Base-by-base conservation (phyloP, 2,329 filamentous ascomycete species). In the Colletotrichum liaoningense region DNA sequence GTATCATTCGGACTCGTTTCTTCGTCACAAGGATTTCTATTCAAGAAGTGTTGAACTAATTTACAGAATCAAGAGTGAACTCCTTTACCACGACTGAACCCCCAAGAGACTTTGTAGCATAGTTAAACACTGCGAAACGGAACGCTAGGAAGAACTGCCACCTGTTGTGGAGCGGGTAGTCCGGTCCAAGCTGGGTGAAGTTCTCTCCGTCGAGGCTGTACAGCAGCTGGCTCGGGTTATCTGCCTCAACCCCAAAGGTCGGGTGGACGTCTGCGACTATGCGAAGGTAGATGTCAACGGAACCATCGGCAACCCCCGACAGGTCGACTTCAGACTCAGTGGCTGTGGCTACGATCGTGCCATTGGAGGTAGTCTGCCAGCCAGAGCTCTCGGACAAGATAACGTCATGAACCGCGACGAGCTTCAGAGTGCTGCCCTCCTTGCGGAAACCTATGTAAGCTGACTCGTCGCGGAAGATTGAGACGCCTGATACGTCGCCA, bases 401-500 rank as follows among this genome's bases (percentile, higher is more conserved):
- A 5, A 82, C 69, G 9, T 77, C 78, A 49, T 79, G 77, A 0
- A 83, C 78, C 6, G 79, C 73, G n/a, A 75, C 63, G 6, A 86
- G 74, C 8, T 69, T 77, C n/a, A 78, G 77, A 0, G 74, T 75
- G 26, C 75, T 78, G 3, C 78, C 70, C 22, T 56, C 66, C 26
- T 70, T 70, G 0, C 76, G 85, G 74, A 90, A 78, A 2, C 87
- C 88, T 30, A 91, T 87, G 77, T 86, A 90, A 0, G 87, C 87
- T 0, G 84, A 84, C 14, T 82, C 79, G 75, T 91, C 87, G 1
- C 89, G 85, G 78, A 91, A 87, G 49, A 88, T 79, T 0, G 86
- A 84, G 0, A 88, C 82, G 1, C 89, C 89, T 0, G 85, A 82
- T 12, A 85, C 81, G 73, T 91, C 89, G 5, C 88, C 89, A 55